Evolutionary conservation across 2,329 filamentous ascomycete species (phyloP), one percentile per base, ranked within the genome.

Genomic region (Talaromyces sp.): DNA sequence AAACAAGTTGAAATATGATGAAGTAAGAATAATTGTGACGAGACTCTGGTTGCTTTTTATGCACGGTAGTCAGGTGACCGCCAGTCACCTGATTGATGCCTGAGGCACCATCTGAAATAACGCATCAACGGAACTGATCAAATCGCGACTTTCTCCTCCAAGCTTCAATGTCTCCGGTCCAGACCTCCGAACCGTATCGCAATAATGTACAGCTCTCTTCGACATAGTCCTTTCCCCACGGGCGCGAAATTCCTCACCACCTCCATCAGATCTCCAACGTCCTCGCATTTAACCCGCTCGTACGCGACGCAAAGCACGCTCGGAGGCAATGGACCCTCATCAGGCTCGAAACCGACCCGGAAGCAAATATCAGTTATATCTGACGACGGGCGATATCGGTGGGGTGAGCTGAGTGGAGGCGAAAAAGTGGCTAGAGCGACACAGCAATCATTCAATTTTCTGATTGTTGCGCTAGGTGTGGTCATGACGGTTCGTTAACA

Each of bases 391-490:
- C 83, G 84, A 65, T 87, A 96, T 1, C 85, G 87, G 4, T 98
- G 93, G 93, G 83, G 80, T 3, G 82, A 95, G 59, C 83, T 98
- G 2, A 92, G 88, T 0, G 80, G 78, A 0, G 80, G 80, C 55
- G 93, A 97, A 73, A 97, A 96, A 75, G 87, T 88, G 2, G 89
- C 89, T 27, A 85, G 93, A 44, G 90, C 92, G 9, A 93, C 91
- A 0, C 93, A 97, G 75, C 93, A 97, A 75, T 90, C 88, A 17
- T 89, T 96, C 80, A 97, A 98, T 76, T 86, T 96, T 66, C 83
- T 88, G 66, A 77, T 97, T 64, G 86, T 97, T 9, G 67, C 92
- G 1, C 80, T 88, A 8, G 93, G 93, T 28, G 77, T 93, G 11
- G 83, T 87, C 36, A 80, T 93, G 68, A 96, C 93, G 39, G 90